A percentile compares a stretch with the other conserved stretches of the same genome.
Evolutionary conservation across 768 basidiomycete genomes (phyloP).

Genomic region (Fibroporia radiculosa): DNA sequence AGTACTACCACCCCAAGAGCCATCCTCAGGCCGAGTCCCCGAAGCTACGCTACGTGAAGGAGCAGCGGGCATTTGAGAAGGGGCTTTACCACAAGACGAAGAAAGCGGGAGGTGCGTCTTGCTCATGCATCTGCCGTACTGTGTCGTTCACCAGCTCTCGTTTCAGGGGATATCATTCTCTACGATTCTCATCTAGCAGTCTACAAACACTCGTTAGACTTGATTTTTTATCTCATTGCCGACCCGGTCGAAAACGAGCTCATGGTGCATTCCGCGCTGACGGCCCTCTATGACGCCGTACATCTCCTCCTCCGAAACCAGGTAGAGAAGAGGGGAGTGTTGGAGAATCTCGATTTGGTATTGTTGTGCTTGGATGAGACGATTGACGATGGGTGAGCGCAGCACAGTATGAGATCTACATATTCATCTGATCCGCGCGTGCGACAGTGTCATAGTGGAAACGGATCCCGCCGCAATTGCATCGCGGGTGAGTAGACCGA

Average conservation of each 20-base stretch:
- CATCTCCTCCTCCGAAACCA: slow-evolving; percentile 85
- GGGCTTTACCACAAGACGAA: slow-evolving; percentile 93
- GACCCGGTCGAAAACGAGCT: slow-evolving; percentile 89
- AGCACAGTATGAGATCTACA: too few relatives aligned
- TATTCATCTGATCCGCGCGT: too few relatives aligned
- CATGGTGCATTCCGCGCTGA: slow-evolving; percentile 84
- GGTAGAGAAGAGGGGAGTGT: slow-evolving; percentile 88
- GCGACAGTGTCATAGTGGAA: slow-evolving; percentile 86
- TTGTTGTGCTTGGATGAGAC: slow-evolving; percentile 93
- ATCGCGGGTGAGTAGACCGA: slow-evolving; percentile 85
- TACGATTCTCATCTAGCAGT: slow-evolving; percentile 88
- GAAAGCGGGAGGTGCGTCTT: slow-evolving; percentile 75
- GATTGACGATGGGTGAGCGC: slow-evolving; percentile 95
- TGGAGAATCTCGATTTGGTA: slow-evolving; percentile 92
- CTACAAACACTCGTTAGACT: slow-evolving; percentile 91
- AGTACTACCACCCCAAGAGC: slow-evolving; percentile 81
- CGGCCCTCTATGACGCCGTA: slow-evolving; percentile 80
- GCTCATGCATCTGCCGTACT: too few relatives aligned
- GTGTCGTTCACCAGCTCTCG: neutral
- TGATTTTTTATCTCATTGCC: slow-evolving; percentile 91
- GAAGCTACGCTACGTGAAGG: slow-evolving; percentile 66
- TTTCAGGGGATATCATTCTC: slow-evolving; percentile 83
- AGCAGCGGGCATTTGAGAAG: slow-evolving; percentile 95
- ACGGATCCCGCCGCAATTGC: slow-evolving; percentile 96
- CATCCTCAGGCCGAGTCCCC: slow-evolving; percentile 55